Evolutionary conservation across 306 rosid species (phyloP).

Genomic region (Adenanthera pavonina): DNA sequence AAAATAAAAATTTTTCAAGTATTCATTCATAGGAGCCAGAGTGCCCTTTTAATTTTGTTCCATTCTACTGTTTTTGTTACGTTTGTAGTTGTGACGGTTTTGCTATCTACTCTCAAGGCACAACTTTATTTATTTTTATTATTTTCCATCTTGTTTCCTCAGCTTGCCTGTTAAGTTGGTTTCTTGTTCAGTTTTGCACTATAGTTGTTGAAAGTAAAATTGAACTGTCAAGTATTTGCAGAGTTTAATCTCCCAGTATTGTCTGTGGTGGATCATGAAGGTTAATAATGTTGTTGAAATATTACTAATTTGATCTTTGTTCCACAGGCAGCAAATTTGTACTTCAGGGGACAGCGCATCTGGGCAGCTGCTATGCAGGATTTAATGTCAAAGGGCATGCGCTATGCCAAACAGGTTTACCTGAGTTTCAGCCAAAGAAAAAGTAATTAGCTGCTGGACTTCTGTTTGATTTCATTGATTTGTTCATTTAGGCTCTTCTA

Average conservation of each 20-base stretch:
- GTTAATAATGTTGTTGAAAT: constrained; percentile 21
- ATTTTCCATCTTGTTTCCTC: constrained; percentile 7
- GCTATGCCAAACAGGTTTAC: constrained; percentile 73
- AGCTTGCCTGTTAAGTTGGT: neutral
- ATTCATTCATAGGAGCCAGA: constrained; percentile 3
- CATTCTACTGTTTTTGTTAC: neutral
- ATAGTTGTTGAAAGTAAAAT: neutral
- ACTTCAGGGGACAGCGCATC: constrained; percentile 84
- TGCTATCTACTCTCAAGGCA: constrained; percentile 6
- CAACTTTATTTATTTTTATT: neutral
- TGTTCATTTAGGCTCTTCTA: constrained; percentile 52
- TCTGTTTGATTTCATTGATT: constrained; percentile 4
- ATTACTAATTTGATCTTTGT: constrained; percentile 33
- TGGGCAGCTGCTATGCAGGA: constrained; percentile 86
- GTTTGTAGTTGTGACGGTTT: neutral
- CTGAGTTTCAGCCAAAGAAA: neutral
- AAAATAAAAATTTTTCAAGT: neutral
- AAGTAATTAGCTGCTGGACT: neutral
- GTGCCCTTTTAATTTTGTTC: neutral
- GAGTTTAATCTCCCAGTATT: constrained; percentile 16
- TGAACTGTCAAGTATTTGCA: neutral
- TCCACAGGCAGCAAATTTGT: constrained; percentile 63
- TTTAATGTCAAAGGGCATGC: constrained; percentile 83
- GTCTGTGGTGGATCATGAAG: constrained; percentile 22
- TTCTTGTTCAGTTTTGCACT: neutral